Percentiles rank a stretch among this genome's conserved stretches.
Conservation (phyloP, 129 eudicot genomes). For the Tagetes erecta region DNA sequence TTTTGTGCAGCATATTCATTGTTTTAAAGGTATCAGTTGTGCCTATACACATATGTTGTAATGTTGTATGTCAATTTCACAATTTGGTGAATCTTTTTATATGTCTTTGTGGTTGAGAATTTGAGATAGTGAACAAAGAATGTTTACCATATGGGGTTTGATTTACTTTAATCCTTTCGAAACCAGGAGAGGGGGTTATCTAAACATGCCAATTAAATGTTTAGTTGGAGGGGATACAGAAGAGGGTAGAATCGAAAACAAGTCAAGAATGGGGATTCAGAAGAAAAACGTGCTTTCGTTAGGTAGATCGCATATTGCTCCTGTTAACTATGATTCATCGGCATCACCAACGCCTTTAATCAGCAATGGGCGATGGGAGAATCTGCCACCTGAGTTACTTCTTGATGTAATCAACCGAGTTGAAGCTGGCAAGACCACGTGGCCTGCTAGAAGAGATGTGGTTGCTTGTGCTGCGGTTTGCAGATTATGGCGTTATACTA, state of each 20-base stretch:
- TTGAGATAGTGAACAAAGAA: neutral
- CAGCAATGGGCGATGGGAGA: slow-evolving; percentile 52
- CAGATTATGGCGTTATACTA: slow-evolving; percentile 54
- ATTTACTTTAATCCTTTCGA: neutral
- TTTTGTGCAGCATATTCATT: slow-evolving; percentile 4
- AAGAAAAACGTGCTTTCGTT: slow-evolving; percentile 29
- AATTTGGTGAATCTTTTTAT: neutral
- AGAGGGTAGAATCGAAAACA: slow-evolving; percentile 22
- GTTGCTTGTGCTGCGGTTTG: slow-evolving; percentile 72
- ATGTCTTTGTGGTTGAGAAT: too few species aligned
- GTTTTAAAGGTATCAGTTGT: neutral
- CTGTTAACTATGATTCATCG: slow-evolving; percentile 42
- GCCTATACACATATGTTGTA: slow-evolving; percentile 7
- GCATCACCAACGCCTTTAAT: slow-evolving; percentile 19
- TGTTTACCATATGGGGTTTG: slow-evolving; percentile 21
- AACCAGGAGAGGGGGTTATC: slow-evolving; percentile 15
- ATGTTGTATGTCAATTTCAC: neutral
- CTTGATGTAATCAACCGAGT: slow-evolving; percentile 53
- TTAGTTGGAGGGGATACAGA: slow-evolving; percentile 35
- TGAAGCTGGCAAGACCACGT: slow-evolving; percentile 47
- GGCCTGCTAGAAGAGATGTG: slow-evolving; percentile 63
- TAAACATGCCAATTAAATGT: slow-evolving; percentile 49
- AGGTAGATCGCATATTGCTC: slow-evolving; percentile 45
- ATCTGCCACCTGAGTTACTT: slow-evolving; percentile 63
- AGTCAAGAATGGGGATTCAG: slow-evolving; percentile 31